Conservation (phyloP, 164 flowering plant species). For the Vitis amurensis region DNA sequence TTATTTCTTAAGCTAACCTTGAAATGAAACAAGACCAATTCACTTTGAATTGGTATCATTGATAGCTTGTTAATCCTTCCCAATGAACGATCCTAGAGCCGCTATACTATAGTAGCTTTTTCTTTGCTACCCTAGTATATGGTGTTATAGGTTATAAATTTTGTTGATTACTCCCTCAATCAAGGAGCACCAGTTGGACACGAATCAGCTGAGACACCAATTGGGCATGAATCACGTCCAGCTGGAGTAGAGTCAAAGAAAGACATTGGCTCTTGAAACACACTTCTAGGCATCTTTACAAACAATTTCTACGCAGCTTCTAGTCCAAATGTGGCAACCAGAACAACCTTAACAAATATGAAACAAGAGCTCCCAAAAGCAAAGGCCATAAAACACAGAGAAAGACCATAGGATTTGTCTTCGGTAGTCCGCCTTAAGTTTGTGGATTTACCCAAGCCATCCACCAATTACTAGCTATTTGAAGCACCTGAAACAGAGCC, state of each 20-base stretch:
- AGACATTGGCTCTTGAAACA: conserved; percentile 95
- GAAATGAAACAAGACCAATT: too few species aligned
- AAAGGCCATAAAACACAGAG: conserved; percentile 90
- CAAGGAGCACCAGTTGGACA: too few species aligned
- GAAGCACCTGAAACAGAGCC: conserved; percentile 81
- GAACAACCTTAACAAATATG: conserved; percentile 85
- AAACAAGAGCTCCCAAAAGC: conserved; percentile 98
- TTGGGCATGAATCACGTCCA: too few species aligned
- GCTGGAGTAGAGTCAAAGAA: conserved; percentile 98
- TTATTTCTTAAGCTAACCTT: too few species aligned
- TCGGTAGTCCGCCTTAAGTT: conserved; percentile 75
- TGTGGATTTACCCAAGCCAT: conserved; percentile 99
- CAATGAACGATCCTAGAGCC: too few species aligned
- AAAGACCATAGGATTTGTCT: conserved; percentile 65
- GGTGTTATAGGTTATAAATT: too few species aligned
- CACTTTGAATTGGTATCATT: too few species aligned
- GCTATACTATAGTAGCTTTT: too few species aligned
- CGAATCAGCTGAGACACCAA: too few species aligned
- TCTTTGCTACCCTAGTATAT: too few species aligned
- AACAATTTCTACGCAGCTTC: conserved; percentile 90
- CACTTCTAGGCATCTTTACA: conserved; percentile 74
- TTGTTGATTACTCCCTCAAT: too few species aligned
- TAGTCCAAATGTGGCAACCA: conserved; percentile 95
- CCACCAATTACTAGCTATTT: conserved; percentile 98
- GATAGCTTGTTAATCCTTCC: too few species aligned